These are phyloP conservation scores for Helminthosporium solani DNA, from an alignment of 2,329 filamentous ascomycete species.

Conservation along the genomic window DNA sequence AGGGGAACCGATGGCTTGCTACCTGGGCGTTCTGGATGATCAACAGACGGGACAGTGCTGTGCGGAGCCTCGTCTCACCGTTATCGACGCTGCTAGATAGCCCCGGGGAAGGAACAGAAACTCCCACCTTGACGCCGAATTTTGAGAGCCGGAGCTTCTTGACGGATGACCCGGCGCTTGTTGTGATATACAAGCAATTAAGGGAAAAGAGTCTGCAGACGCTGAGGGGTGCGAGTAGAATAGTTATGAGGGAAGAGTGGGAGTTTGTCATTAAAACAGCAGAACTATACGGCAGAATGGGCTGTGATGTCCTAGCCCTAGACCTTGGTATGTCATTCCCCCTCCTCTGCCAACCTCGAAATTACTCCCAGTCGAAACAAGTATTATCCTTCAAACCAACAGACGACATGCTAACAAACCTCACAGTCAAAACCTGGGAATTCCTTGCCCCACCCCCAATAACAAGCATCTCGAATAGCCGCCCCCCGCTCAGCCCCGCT, in stretches of 20 bases:
- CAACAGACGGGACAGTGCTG: constrained; percentile 76
- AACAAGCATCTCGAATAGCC: constrained; percentile 8
- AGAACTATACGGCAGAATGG: constrained; percentile 83
- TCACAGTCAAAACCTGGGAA: constrained; percentile 73
- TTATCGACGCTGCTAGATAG: constrained; percentile 65
- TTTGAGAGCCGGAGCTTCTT: constrained; percentile 77
- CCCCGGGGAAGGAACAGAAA: no score
- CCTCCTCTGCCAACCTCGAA: no score
- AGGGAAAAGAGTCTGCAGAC: constrained; percentile 80
- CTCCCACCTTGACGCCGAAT: constrained; percentile 61
- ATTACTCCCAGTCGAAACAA: no score
- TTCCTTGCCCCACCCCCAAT: constrained; percentile 57
- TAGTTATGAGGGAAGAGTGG: constrained; percentile 79
- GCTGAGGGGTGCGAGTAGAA: constrained; percentile 77
- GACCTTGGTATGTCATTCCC: constrained; percentile 66
- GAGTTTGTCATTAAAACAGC: constrained; percentile 86
- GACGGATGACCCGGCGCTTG: constrained; percentile 85
- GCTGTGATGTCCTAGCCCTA: constrained; percentile 84
- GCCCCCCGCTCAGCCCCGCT: constrained; percentile 27
- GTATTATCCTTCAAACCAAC: no score
- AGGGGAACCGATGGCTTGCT: constrained; percentile 89
- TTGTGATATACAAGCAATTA: constrained; percentile 84
- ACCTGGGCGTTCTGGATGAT: constrained; percentile 97
- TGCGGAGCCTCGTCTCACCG: constrained; percentile 78
- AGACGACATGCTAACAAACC: constrained; percentile 11